Base-by-base conservation (phyloP, 176 grass and related monocot species). In the Pharus latifolius region DNA sequence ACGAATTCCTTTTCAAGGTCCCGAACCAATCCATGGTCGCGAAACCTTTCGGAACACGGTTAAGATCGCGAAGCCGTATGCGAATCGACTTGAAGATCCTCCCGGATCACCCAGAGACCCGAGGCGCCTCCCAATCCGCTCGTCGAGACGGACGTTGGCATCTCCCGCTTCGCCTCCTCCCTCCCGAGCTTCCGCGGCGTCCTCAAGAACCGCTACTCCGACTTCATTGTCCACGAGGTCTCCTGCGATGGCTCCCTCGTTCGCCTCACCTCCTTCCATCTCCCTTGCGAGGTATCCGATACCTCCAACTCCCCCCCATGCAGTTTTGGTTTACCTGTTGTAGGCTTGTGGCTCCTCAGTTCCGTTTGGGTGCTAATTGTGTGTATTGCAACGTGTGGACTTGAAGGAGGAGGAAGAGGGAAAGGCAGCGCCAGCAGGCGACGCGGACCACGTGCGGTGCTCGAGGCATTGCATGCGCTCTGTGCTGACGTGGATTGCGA, bases 191-290 rank as follows among this genome's bases (percentile, higher is more conserved):
- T 86, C 63, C 70, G 69, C 18, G 83, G 62, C n/a, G 71, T 86
- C 47, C 29, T 86, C 52, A 86, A 86, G 63, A 76, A 80, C 4
- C 80, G 83, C 70, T 86, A 80, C 26, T 63, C 83, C 8, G 83
- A 86, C 53, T 86, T 86, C 76, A 80, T 86, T 26, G 83, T 86
- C 10, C 80, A 86, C 27, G 83, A 86, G 62, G 83, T 86, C 9
- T 49, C 23, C 61, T 20, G 50, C 22, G 69, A 76, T 43, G 83
- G 63, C 35, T 66, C 80, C 30, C 50, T 80, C 10, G 54, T 86
- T 14, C 77, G 33, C 6, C 83, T 86, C 44, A 86, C 77, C 25
- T 76, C 83, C 24, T 80, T 86, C 52, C n/a, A n/a, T n/a, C n/a
- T n/a, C n/a, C n/a, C n/a, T n/a, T n/a, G n/a, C n/a, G n/a, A n/a